A percentile compares a stretch with the other conserved stretches of the same genome.
Evolutionary conservation across 2,329 filamentous ascomycete species (phyloP).

Genomic region (Arthrobotrys entomopaga): DNA sequence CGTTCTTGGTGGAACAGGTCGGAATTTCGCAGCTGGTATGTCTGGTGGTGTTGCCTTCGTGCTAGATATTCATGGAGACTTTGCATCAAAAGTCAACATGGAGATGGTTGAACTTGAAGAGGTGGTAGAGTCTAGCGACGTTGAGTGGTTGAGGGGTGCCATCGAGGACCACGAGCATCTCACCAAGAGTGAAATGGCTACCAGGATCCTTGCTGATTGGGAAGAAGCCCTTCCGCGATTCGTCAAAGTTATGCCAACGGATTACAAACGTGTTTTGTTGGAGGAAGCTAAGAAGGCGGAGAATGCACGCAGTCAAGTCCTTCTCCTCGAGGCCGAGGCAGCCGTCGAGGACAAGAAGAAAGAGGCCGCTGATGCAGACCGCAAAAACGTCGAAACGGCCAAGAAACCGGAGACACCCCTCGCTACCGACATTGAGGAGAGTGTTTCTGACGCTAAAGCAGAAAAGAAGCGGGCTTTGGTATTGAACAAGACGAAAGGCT

Average conservation of each 20-base stretch:
- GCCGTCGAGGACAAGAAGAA: slow-evolving; percentile 73
- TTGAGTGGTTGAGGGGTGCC: slow-evolving; percentile 87
- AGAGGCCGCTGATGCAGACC: slow-evolving; percentile 65
- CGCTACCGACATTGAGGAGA: slow-evolving; percentile 82
- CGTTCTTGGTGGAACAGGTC: slow-evolving; percentile 86
- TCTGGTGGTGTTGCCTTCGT: slow-evolving; percentile 97
- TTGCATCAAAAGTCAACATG: slow-evolving; percentile 90
- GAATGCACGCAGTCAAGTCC: slow-evolving; percentile 76
- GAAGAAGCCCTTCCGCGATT: slow-evolving; percentile 89
- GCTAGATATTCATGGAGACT: slow-evolving; percentile 87
- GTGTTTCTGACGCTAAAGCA: slow-evolving; percentile 80
- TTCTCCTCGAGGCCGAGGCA: slow-evolving; percentile 53
- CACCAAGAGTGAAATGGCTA: slow-evolving; percentile 93
- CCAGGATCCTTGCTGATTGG: slow-evolving; percentile 93
- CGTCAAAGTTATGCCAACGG: slow-evolving; percentile 89
- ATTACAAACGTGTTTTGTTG: slow-evolving; percentile 91
- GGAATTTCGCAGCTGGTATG: slow-evolving; percentile 98
- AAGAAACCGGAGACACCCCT: slow-evolving; percentile 70
- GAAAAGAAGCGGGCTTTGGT: slow-evolving; percentile 92
- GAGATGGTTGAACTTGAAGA: slow-evolving; percentile 95
- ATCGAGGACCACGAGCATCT: slow-evolving; percentile 98
- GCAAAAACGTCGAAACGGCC: slow-evolving; percentile 70
- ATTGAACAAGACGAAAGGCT: slow-evolving; percentile 95
- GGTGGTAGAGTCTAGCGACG: slow-evolving; percentile 85
- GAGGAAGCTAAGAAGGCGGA: slow-evolving; percentile 88